These are phyloP conservation scores for Rhizomucor pusillus DNA, from an alignment of 371 early-diverging fungal species.

Conservation along the genomic window DNA sequence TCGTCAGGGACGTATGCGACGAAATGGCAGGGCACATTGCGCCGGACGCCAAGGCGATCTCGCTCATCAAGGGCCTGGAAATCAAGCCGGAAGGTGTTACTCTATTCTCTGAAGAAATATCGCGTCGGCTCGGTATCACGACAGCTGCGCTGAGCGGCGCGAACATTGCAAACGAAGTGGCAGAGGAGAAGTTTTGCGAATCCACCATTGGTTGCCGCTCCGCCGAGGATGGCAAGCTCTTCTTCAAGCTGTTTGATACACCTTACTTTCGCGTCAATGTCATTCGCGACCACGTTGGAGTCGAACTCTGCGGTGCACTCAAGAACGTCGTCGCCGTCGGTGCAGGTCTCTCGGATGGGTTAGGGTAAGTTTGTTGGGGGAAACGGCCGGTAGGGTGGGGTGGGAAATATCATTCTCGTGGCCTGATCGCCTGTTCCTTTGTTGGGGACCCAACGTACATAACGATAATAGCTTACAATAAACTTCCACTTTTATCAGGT, in stretches of 20 bases:
- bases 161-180: conserved; percentile 99
- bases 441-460: too few species aligned
- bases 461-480: conserved; percentile 2
- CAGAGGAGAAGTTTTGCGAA: conserved; percentile 93
- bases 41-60: conserved; percentile 81
- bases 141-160: conserved; percentile 96
- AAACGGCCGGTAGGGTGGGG: not conserved
- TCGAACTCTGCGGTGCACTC: conserved; percentile 97
- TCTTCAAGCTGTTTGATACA: conserved; percentile 85
- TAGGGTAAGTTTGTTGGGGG: conserved; percentile 32
- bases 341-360: conserved; percentile 94
- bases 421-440: conserved; percentile 30
- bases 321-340: conserved; percentile 99
- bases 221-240: conserved; percentile 70
- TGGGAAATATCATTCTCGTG: too few species aligned
- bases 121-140: conserved; percentile 70
- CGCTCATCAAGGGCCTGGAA: conserved; percentile 95
- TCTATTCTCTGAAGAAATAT: conserved; percentile 88
- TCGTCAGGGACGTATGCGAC: conserved; percentile 82
- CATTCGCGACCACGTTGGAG: conserved; percentile 87
- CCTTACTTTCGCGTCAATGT: conserved; percentile 84
- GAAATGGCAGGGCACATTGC: conserved; percentile 63
- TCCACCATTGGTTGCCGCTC: conserved; percentile 88
- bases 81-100: conserved; percentile 72
- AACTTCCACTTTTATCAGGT: conserved; percentile 17